Evolutionary conservation across 2,329 filamentous ascomycete genomes (phyloP).

Genomic region (Chalara sp.): DNA sequence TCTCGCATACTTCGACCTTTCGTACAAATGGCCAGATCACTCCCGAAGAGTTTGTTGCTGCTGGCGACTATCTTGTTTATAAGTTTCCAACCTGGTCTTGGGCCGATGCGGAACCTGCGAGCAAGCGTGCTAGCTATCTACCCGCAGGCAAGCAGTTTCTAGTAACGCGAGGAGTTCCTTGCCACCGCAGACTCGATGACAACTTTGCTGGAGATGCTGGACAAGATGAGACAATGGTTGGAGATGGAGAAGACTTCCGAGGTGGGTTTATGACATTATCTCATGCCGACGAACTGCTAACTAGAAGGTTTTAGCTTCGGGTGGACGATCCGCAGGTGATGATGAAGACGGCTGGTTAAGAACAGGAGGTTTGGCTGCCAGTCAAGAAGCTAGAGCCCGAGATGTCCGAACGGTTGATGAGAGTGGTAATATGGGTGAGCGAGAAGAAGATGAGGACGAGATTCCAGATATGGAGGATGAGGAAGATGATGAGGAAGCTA

Average conservation of each 20-base stretch:
- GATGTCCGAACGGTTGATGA: conserved; percentile 89
- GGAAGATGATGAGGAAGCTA: conserved; percentile 87
- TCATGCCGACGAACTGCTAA: no score
- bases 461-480: conserved; percentile 99
- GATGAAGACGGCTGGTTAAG: conserved; percentile 88
- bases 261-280: conserved; percentile 23
- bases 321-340: conserved; percentile 40
- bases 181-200: conserved; percentile 83
- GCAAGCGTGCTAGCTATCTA: conserved; percentile 73
- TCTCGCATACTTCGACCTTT: conserved; percentile 88
- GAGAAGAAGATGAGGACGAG: conserved; percentile 67
- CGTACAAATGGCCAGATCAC: conserved; percentile 92
- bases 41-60: conserved; percentile 90
- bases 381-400: conserved; percentile 66
- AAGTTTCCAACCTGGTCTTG: conserved; percentile 99
- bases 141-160: conserved; percentile 91
- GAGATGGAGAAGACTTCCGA: conserved; percentile 63
- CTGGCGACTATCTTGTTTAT: conserved; percentile 96
- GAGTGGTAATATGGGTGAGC: conserved; percentile 75
- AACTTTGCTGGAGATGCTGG: conserved; percentile 87
- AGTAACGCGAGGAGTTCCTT: conserved; percentile 90
- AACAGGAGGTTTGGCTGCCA: conserved; percentile 72
- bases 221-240: conserved; percentile 78
- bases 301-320: conserved; percentile 14
- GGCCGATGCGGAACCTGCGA: conserved; percentile 78